Percentiles rank a stretch among this genome's conserved stretches.
Conservation (phyloP, 441 rosid genomes). For the Mallotus repandus region DNA sequence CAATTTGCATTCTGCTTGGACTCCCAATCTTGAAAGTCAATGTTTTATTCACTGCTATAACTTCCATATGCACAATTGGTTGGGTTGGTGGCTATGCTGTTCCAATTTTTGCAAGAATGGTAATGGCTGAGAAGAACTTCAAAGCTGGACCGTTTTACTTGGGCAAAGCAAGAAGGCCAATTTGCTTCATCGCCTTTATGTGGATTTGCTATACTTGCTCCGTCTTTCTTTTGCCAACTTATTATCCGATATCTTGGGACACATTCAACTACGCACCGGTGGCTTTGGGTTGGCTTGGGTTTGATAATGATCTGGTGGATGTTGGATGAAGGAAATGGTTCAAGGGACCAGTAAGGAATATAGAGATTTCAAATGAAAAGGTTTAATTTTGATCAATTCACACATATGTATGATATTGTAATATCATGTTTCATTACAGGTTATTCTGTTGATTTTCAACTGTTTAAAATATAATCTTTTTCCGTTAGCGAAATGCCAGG, state of each 20-base stretch:
- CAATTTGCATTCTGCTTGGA: slow-evolving; percentile 50
- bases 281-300: slow-evolving; percentile 45
- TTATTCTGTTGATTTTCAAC: too few relatives aligned
- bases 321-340: slow-evolving; percentile 58
- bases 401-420: neutral
- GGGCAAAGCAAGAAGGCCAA: slow-evolving; percentile 52
- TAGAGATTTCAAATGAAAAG: slow-evolving; percentile 30
- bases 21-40: slow-evolving; percentile 53
- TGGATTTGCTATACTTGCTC: slow-evolving; percentile 65
- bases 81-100: slow-evolving; percentile 67
- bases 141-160: slow-evolving; percentile 55
- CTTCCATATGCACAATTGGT: slow-evolving; percentile 54
- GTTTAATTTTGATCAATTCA: slow-evolving; percentile 17
- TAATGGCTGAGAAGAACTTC: slow-evolving; percentile 49
- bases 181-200: slow-evolving; percentile 34
- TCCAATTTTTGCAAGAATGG: slow-evolving; percentile 54
- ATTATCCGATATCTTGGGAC: slow-evolving; percentile 47
- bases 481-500: neutral
- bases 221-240: slow-evolving; percentile 51
- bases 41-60: slow-evolving; percentile 57
- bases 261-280: slow-evolving; percentile 59
- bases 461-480: neutral
- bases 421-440: neutral
- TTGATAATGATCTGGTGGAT: slow-evolving; percentile 59
- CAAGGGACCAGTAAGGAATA: slow-evolving; percentile 59